Percentiles rank a stretch among this genome's conserved stretches.
Evolutionary conservation across 2,329 filamentous ascomycete species (phyloP).

Genomic region (Pestalotiopsis fici): DNA sequence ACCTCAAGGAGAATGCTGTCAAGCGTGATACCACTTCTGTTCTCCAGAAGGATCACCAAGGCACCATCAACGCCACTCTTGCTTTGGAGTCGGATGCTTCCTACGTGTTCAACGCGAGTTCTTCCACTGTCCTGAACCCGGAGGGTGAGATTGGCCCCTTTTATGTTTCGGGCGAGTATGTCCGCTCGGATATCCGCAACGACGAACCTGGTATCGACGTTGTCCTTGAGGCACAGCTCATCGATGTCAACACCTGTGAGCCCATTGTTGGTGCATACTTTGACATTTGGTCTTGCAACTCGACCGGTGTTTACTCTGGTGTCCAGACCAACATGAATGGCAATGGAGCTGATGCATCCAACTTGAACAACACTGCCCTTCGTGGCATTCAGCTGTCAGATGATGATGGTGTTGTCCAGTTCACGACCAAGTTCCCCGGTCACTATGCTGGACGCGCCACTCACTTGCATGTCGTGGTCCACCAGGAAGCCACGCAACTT

Average conservation of each 20-base stretch:
- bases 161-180: slow-evolving; percentile 53
- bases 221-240: slow-evolving; percentile 52
- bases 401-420: slow-evolving; percentile 40
- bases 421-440: slow-evolving; percentile 45
- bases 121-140: slow-evolving; percentile 41
- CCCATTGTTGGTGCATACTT: slow-evolving; percentile 46
- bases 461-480: slow-evolving; percentile 51
- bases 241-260: slow-evolving; percentile 55
- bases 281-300: slow-evolving; percentile 53
- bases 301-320: slow-evolving; percentile 50
- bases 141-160: slow-evolving; percentile 57
- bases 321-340: slow-evolving; percentile 39
- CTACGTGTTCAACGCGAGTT: not conserved
- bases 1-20: not conserved
- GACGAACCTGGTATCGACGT: slow-evolving; percentile 48
- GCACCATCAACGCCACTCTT: not conserved
- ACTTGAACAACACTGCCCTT: slow-evolving; percentile 39
- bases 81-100: slow-evolving; percentile 2
- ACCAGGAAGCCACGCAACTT: slow-evolving; percentile 36
- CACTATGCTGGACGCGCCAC: slow-evolving; percentile 44
- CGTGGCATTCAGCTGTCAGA: slow-evolving; percentile 42
- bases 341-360: slow-evolving; percentile 39
- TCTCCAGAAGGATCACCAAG: not conserved
- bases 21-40: slow-evolving; percentile 6
- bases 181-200: slow-evolving; percentile 49